Conservation (phyloP, 305 asterid genomes). For the Striga hermonthica region DNA sequence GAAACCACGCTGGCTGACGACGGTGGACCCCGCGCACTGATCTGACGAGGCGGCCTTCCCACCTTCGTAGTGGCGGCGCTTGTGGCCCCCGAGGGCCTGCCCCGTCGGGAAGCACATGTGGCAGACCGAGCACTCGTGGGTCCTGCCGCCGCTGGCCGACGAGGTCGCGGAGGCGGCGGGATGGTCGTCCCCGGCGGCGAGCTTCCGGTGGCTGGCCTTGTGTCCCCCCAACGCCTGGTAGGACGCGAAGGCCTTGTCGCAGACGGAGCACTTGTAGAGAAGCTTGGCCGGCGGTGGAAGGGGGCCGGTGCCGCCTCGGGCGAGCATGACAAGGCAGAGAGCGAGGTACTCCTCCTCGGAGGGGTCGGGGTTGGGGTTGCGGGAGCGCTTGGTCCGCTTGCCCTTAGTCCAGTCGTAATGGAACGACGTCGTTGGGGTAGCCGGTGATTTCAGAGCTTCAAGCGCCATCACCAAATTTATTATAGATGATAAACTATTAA, state of each 20-base stretch:
- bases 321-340: slow-evolving; percentile 70
- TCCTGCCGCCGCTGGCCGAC: slow-evolving; percentile 39
- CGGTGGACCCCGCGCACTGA: slow-evolving; percentile 52
- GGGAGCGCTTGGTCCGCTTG: slow-evolving; percentile 56
- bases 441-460: slow-evolving; percentile 55
- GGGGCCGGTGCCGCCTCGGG: slow-evolving; percentile 36
- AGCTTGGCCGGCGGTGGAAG: slow-evolving; percentile 13
- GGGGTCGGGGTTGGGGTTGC: slow-evolving; percentile 29
- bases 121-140: slow-evolving; percentile 72
- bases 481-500: background rate
- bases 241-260: slow-evolving; percentile 53
- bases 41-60: slow-evolving; percentile 40
- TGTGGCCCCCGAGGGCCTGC: slow-evolving; percentile 90
- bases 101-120: slow-evolving; percentile 72
- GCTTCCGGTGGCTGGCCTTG: slow-evolving; percentile 79
- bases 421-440: slow-evolving; percentile 36
- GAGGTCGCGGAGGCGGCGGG: slow-evolving; percentile 32
- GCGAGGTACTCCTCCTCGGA: slow-evolving; percentile 66
- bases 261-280: slow-evolving; percentile 55
- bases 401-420: slow-evolving; percentile 52
- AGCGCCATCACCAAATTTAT: slow-evolving; percentile 48
- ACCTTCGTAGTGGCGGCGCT: slow-evolving; percentile 83
- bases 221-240: slow-evolving; percentile 89
- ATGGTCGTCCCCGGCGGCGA: slow-evolving; percentile 32
- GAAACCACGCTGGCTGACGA: slow-evolving; percentile 40